These are phyloP conservation scores for Anastatica hierochuntica DNA, from an alignment of 345 rosid genomes.

Conservation along the genomic window DNA sequence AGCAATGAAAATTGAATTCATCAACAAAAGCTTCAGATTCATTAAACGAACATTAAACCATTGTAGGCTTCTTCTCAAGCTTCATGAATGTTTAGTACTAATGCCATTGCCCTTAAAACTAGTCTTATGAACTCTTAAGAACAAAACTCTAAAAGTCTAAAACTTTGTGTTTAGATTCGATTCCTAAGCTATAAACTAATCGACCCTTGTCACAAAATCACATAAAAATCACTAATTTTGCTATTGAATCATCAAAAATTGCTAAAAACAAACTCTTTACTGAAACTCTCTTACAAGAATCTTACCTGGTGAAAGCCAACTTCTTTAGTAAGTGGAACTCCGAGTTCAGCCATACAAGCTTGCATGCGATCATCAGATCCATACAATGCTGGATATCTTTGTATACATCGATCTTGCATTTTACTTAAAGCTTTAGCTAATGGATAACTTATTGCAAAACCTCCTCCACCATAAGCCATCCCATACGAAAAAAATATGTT, in stretches of 20 bases:
- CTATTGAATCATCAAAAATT: no score
- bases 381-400: constrained; percentile 79
- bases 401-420: constrained; percentile 89
- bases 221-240: no score
- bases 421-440: constrained; percentile 72
- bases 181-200: not conserved
- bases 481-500: constrained; percentile 89
- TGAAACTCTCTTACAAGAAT: no score
- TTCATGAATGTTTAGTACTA: constrained; percentile 1
- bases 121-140: no score
- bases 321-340: constrained; percentile 94
- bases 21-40: not conserved
- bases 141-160: constrained; percentile 3
- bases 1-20: not conserved
- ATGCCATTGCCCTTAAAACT: no score
- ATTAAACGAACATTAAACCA: not conserved
- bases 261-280: not conserved
- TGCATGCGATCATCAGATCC: constrained; percentile 99
- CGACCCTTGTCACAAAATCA: constrained; percentile 7
- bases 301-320: constrained; percentile 94
- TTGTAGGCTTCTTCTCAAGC: not conserved
- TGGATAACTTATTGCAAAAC: constrained; percentile 90
- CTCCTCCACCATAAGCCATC: constrained; percentile 99
- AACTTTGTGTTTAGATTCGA: not conserved
- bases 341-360: constrained; percentile 99